Evolutionary conservation across 1,139 yeast genomes (phyloP), one percentile per base, ranked within the genome.

Genomic region (Scheffersomyces segobiensis): DNA sequence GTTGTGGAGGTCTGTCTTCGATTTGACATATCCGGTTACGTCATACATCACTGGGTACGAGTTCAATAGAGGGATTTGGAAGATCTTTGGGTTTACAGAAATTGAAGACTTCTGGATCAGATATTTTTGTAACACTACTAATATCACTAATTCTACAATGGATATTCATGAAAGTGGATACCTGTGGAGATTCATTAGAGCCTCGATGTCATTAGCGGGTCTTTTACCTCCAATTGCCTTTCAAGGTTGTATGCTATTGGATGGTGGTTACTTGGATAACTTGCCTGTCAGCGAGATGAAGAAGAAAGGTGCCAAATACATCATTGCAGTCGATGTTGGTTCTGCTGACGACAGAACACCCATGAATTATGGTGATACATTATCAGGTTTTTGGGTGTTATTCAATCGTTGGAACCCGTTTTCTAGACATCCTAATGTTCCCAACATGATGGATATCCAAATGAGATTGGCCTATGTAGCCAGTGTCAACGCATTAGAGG

Each of bases 281-380:
- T 77, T 95, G 59, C 97, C 99, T 0, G 98, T 95, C 1, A 81
- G 83, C 65, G 98, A 93, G 69, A 95, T 95, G 98, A 87, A 87
- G 66, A 81, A 87, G 50, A 84, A 92, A 64, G 98, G 99, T 0
- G 97, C 97, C 4, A 87, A 88, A 58, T 85, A 89, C 53, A 88
- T 95, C 39, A 87, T 95, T 69, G 98, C 99, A 0, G 96, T 93
- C n/a, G 99, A 95, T 73, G 99, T 95, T 52, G 99, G 99, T 0
- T 90, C 97, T 2, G 89, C 89, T 12, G 98, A 95, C 71, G 98
- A 93, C 66, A 82, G 95, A 55, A 88, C 97, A 0, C 96, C 97
- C 3, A 87, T 91, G 95, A 79, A 82, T 54, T 95, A 93, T 71
- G 99, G 99, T 3, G 99, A 95, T 70, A 89, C 98, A 0, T 77